Evolutionary conservation across 805 yeast genomes (phyloP).

Genomic region (Cyberlindnera japonica): DNA sequence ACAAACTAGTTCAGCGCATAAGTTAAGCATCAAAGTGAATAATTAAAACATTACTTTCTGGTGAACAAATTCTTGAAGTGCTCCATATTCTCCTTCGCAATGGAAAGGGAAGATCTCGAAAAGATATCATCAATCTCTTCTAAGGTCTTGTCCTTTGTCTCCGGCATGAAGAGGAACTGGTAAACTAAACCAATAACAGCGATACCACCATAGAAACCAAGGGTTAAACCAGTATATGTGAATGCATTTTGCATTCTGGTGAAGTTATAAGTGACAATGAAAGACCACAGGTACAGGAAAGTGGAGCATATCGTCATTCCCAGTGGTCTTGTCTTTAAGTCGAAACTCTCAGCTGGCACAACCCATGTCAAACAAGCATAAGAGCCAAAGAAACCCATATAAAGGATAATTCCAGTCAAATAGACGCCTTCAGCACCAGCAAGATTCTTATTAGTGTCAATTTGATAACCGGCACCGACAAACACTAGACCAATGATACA

Average conservation of each 20-base stretch:
- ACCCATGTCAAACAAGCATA: constrained; percentile 70
- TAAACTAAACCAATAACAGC: constrained; percentile 54
- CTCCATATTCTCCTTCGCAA: constrained; percentile 31
- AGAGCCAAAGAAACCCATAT: constrained; percentile 64
- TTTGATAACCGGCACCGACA: constrained; percentile 54
- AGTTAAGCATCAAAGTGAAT: too few relatives aligned
- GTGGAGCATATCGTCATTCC: constrained; percentile 63
- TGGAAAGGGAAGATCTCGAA: constrained; percentile 40
- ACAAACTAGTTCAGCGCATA: too few relatives aligned
- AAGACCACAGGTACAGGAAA: constrained; percentile 56
- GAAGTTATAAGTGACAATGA: constrained; percentile 63
- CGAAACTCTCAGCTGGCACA: constrained; percentile 61
- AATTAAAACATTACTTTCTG: constrained; percentile 2
- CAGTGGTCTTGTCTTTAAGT: constrained; percentile 53
- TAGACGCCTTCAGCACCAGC: constrained; percentile 56
- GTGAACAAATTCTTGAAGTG: constrained; percentile 8
- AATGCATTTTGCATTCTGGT: constrained; percentile 50
- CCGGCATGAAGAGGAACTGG: constrained; percentile 60
- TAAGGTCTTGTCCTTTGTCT: constrained; percentile 66
- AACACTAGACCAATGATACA: constrained; percentile 58
- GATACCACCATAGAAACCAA: constrained; percentile 68
- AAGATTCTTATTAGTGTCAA: constrained; percentile 35
- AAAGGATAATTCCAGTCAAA: constrained; percentile 57
- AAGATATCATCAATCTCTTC: constrained; percentile 70
- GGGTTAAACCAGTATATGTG: constrained; percentile 58